Percentiles rank a stretch among this genome's conserved stretches.
These are phyloP conservation scores for Gracilariopsis chorda DNA, from an alignment of 23 red algal genomes.

Conservation along the genomic window DNA sequence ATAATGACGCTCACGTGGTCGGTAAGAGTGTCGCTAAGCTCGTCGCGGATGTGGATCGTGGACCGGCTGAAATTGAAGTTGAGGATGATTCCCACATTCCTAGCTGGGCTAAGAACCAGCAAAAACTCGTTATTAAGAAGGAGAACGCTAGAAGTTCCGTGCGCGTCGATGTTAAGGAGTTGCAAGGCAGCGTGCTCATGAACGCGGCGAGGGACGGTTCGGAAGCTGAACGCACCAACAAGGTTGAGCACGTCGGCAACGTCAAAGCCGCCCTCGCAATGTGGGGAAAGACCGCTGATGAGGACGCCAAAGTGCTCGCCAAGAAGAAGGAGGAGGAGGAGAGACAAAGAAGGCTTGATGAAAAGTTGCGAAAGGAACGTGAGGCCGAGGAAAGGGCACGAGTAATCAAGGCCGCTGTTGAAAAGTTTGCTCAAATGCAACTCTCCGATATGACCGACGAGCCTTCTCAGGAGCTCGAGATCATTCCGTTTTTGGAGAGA, in stretches of 20 bases:
- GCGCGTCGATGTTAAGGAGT: conserved; percentile 34
- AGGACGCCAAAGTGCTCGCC: background rate
- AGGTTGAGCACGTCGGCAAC: conserved; percentile 35
- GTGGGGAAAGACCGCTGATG: conserved; percentile 53
- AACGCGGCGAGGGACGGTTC: conserved; percentile 36
- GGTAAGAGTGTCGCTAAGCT: background rate
- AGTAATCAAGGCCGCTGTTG: background rate
- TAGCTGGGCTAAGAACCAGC: conserved; percentile 63
- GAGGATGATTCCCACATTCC: conserved; percentile 52
- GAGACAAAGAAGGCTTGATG: background rate
- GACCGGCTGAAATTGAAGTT: conserved; percentile 20
- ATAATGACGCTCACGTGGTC: background rate
- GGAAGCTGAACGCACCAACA: conserved; percentile 34
- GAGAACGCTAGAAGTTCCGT: conserved; percentile 58
- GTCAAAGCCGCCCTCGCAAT: conserved; percentile 53
- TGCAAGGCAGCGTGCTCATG: conserved; percentile 42
- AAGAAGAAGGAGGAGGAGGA: conserved; percentile 22
- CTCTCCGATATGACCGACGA: background rate
- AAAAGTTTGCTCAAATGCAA: conserved; percentile 7
- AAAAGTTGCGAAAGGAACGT: background rate
- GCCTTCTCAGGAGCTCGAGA: background rate
- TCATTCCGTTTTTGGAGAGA: conserved; percentile 11
- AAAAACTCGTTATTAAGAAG: conserved; percentile 57
- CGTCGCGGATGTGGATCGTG: background rate
- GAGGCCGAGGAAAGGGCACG: background rate